A percentile compares a stretch with the other conserved stretches of the same genome.
phyloP scores from a whole-genome alignment of 2,329 filamentous ascomycete genomes.

The Scedosporium minutisporum region DNA sequence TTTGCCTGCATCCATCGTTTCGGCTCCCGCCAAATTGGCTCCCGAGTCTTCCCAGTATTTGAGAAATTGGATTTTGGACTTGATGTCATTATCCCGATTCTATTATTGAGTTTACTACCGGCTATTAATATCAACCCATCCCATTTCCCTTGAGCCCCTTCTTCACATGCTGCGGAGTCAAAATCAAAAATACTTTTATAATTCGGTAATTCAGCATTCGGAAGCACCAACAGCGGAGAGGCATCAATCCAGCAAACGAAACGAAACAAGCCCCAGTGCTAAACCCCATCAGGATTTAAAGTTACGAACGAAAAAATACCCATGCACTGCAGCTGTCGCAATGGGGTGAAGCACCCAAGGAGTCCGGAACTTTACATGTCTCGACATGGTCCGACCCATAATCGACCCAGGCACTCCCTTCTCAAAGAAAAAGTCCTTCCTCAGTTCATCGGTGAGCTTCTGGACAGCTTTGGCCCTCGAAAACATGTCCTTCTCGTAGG shows the following conservation, averaged over 20 bases:
- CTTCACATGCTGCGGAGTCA: not conserved
- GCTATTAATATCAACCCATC: not conserved
- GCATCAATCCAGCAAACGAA: not conserved
- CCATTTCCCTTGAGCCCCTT: not conserved
- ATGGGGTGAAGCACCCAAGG: constrained; percentile 22
- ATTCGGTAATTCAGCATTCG: not conserved
- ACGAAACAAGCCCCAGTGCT: not conserved
- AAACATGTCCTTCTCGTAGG: constrained; percentile 30
- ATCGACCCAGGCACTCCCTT: constrained; percentile 31
- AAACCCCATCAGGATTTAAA: not conserved
- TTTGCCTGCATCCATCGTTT: not conserved
- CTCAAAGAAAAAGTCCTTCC: constrained; percentile 37
- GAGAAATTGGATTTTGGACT: not conserved
- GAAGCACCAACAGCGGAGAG: not conserved
- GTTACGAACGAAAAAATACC: constrained; percentile 12
- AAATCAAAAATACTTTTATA: not conserved
- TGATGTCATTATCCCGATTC: not conserved
- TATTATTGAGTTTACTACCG: not conserved
- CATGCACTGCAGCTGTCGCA: constrained; percentile 17
- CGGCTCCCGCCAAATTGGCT: not conserved
- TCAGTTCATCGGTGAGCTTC: constrained; percentile 32
- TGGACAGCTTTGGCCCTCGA: constrained; percentile 6
- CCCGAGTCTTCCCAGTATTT: not conserved
- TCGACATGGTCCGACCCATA: constrained; percentile 26
- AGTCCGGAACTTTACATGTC: constrained; percentile 21